These are phyloP conservation scores for Hypoxylon fuscum DNA, from an alignment of 495 filamentous ascomycete species.

Conservation along the genomic window DNA sequence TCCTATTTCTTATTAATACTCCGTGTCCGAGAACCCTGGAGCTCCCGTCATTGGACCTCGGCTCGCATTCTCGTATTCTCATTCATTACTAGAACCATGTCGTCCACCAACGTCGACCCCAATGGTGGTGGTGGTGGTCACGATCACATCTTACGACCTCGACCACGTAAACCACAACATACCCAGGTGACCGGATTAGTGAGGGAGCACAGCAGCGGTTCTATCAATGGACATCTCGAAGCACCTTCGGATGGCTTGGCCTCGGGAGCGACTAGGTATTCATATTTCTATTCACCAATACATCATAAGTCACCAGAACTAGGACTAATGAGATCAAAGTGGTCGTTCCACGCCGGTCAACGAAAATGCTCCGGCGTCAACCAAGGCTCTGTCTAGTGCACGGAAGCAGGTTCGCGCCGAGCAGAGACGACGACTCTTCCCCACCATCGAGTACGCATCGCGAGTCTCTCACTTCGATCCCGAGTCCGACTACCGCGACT, in stretches of 20 bases:
- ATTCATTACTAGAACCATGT: slow-evolving; percentile 18
- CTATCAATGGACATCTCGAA: slow-evolving; percentile 47
- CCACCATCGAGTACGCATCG: slow-evolving; percentile 92
- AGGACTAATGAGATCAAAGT: slow-evolving; percentile 55
- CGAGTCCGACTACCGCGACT: slow-evolving; percentile 88
- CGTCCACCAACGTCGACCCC: slow-evolving; percentile 38
- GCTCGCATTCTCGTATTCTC: background rate
- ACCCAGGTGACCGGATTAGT: slow-evolving; percentile 50
- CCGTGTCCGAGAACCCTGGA: background rate
- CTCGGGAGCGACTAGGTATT: slow-evolving; percentile 53
- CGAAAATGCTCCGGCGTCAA: slow-evolving; percentile 89
- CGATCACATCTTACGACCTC: slow-evolving; percentile 51
- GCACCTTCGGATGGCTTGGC: slow-evolving; percentile 40
- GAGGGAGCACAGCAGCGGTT: slow-evolving; percentile 43
- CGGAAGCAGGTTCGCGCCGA: slow-evolving; percentile 86
- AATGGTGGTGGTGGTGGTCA: slow-evolving; percentile 37
- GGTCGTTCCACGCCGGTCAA: slow-evolving; percentile 90
- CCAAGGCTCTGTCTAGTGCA: slow-evolving; percentile 82
- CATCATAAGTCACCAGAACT: background rate
- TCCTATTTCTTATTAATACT: background rate
- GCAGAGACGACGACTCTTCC: slow-evolving; percentile 85
- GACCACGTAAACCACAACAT: slow-evolving; percentile 56
- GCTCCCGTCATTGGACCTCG: background rate
- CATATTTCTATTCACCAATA: background rate
- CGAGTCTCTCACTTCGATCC: slow-evolving; percentile 97